These are phyloP conservation scores for Dryas integrifolia DNA, from an alignment of 331 rosid species.

Conservation along the genomic window DNA sequence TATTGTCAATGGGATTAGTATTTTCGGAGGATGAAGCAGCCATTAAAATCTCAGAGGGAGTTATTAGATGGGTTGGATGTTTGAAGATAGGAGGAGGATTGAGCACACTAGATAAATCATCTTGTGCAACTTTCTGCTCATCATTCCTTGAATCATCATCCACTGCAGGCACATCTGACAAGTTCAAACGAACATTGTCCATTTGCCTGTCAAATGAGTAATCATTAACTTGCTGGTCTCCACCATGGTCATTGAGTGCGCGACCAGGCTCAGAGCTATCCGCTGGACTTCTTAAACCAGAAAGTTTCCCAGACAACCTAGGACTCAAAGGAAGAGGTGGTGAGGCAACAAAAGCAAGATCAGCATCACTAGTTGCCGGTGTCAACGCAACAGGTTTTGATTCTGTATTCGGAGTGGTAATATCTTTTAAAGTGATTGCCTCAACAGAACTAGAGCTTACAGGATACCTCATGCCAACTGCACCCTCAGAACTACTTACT, in stretches of 20 bases:
- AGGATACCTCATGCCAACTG: constrained; percentile 52
- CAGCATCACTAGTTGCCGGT: constrained; percentile 55
- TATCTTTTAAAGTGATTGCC: constrained; percentile 42
- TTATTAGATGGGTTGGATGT: constrained; percentile 90
- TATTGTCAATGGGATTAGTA: constrained; percentile 53
- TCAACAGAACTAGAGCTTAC: constrained; percentile 55
- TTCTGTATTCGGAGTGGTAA: constrained; percentile 51
- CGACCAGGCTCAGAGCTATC: constrained; percentile 52
- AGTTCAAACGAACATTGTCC: constrained; percentile 49
- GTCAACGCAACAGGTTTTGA: constrained; percentile 51
- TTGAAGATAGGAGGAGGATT: constrained; percentile 59
- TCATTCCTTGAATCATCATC: constrained; percentile 63
- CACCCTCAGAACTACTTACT: constrained; percentile 48
- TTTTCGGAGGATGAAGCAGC: constrained; percentile 69
- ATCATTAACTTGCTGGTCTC: constrained; percentile 59
- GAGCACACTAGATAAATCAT: constrained; percentile 57
- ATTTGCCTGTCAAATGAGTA: constrained; percentile 72
- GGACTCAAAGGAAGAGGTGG: constrained; percentile 89
- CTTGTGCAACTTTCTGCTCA: constrained; percentile 59
- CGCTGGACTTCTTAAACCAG: constrained; percentile 73
- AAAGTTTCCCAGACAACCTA: constrained; percentile 65
- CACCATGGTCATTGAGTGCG: constrained; percentile 50
- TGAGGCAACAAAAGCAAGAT: constrained; percentile 61
- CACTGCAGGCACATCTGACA: constrained; percentile 55
- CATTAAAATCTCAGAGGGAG: constrained; percentile 79